Percentiles rank a stretch among this genome's conserved stretches.
Conservation (phyloP, 306 rosid genomes). For the Carpinus fangiana region DNA sequence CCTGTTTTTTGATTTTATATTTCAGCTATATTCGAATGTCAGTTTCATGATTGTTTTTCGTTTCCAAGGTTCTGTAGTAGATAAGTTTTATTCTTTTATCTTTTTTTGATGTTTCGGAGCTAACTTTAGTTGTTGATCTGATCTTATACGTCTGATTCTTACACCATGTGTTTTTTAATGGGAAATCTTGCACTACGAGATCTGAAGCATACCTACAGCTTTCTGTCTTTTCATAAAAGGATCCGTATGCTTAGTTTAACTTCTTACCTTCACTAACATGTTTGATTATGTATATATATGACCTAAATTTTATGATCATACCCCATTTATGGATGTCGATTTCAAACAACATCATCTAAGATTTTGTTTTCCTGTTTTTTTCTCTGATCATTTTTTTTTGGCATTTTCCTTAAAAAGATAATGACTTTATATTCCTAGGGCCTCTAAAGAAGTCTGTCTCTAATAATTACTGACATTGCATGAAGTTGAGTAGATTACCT, state of each 20-base stretch:
- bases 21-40: neutral
- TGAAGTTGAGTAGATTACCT: neutral
- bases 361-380: neutral
- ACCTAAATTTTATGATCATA: neutral
- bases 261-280: neutral
- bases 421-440: neutral
- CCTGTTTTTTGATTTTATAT: neutral
- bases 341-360: neutral
- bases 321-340: neutral
- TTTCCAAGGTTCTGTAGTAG: neutral
- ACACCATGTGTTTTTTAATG: neutral
- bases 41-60: neutral
- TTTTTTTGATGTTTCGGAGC: neutral
- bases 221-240: neutral
- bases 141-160: neutral
- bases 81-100: neutral
- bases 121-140: neutral
- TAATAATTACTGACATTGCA: neutral
- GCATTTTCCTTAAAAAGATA: neutral
- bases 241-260: neutral
- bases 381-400: neutral
- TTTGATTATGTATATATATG: neutral
- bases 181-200: slow-evolving; percentile 2
- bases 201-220: neutral
- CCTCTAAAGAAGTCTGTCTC: neutral